Base-by-base conservation (phyloP, 805 yeast species). In the Zygoascus bituminiphila region DNA sequence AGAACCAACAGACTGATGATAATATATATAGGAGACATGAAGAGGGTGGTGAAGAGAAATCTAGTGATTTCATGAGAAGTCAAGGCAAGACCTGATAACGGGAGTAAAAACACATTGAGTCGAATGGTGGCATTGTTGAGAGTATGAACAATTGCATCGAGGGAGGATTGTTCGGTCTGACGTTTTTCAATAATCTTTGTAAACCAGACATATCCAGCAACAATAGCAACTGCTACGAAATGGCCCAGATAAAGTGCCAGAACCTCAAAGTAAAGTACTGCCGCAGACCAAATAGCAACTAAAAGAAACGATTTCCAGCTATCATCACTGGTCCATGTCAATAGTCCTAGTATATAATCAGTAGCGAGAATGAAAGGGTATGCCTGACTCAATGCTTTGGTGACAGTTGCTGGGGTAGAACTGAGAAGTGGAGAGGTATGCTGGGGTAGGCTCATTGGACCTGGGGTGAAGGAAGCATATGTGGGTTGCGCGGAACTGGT, bases 281-380 rank as follows among this genome's bases (percentile, higher is more conserved):
- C 60, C 4, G 83, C 66, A 1, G 79, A 69, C 62, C 77, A 81
- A 10, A 70, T 57, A 1, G 78, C 68, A 21, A 84, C 74, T 42
- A 83, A 57, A 23, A 88, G 72, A 17, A 84, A 69, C 57, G 88
- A 79, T 48, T 82, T 67, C 87, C 91, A 88, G 29, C 76, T 72
- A 62, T 87, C 93, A 33, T 84, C 89, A 53, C 81, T 81, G 2
- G 97, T 85, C 98, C 98, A 91, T 0, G 98, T 89, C 33, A 86
- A 64, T 36, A 88, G 72, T 39, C 86, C 81, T 48, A 88, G 70
- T 1, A 77, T 53, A 55, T 81, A 79, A 63, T 89, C 88, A 8
- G 81, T 78, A 1, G 84, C 76, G 36, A 85, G 73, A 39, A 91
- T 70, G 61, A 87, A 87, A 1, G 98, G 98, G 62, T 91, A 89